These are phyloP conservation scores for Blastobotrys peoriensis DNA, from an alignment of 805 yeast species.

Conservation along the genomic window DNA sequence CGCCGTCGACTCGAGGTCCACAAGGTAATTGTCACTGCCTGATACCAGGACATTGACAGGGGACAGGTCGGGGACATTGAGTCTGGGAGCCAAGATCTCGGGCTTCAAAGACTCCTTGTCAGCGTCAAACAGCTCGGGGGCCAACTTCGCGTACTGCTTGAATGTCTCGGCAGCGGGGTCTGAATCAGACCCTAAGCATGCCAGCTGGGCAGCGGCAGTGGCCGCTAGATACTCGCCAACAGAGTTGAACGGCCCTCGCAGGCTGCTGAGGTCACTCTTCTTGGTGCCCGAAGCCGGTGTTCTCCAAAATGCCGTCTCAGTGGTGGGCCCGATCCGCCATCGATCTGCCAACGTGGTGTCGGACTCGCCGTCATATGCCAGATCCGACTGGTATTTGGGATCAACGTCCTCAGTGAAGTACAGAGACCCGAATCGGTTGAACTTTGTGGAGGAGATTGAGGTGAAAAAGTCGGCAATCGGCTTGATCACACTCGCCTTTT, in stretches of 20 bases:
- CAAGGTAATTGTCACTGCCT: constrained; percentile 38
- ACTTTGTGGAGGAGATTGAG: constrained; percentile 48
- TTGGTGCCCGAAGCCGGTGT: constrained; percentile 35
- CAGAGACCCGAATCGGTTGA: constrained; percentile 73
- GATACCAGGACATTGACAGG: constrained; percentile 73
- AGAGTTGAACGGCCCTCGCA: constrained; percentile 73
- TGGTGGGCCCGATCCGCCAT: constrained; percentile 90
- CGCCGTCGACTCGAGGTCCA: constrained; percentile 78
- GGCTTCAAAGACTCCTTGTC: constrained; percentile 37
- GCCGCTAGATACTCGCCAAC: constrained; percentile 61
- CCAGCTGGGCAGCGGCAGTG: constrained; percentile 62
- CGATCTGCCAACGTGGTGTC: constrained; percentile 49
- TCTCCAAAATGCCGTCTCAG: constrained; percentile 73
- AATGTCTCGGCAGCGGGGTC: constrained; percentile 54
- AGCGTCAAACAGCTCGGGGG: constrained; percentile 50
- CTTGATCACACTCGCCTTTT: constrained; percentile 49
- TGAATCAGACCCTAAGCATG: constrained; percentile 50
- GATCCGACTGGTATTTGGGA: constrained; percentile 35
- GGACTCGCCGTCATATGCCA: constrained; percentile 59
- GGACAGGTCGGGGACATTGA: constrained; percentile 77
- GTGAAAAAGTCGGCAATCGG: constrained; percentile 67
- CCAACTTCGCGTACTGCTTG: constrained; percentile 50
- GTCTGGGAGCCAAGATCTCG: constrained; percentile 62
- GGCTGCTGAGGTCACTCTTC: constrained; percentile 42
- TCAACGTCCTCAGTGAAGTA: constrained; percentile 70